These are phyloP conservation scores for Trametes punicea DNA, from an alignment of 768 basidiomycete genomes.

Conservation along the genomic window DNA sequence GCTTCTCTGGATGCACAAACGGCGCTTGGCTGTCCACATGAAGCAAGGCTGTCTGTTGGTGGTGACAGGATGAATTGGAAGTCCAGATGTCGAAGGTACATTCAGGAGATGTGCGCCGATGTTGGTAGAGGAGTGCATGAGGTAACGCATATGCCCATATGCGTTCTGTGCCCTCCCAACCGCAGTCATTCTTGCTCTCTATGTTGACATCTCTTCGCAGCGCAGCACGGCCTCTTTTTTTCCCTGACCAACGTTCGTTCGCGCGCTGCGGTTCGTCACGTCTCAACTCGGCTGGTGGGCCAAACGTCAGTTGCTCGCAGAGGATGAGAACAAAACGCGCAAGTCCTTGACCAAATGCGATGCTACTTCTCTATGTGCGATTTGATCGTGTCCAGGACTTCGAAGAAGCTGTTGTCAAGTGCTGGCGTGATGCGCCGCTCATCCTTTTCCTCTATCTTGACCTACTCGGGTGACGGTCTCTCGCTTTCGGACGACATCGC, in stretches of 20 bases:
- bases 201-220: neutral
- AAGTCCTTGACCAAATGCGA: neutral
- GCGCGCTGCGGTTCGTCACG: neutral
- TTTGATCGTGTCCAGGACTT: neutral
- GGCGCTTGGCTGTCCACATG: no score
- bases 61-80: no score
- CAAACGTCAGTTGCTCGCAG: no score
- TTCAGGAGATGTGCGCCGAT: no score
- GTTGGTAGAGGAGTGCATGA: no score
- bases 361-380: neutral
- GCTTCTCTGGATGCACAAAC: neutral
- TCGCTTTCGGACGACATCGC: neutral
- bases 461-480: neutral
- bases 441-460: neutral
- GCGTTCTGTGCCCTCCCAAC: no score
- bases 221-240: neutral
- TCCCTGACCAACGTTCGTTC: neutral
- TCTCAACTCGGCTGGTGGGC: no score
- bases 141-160: no score
- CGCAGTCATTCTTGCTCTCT: no score
- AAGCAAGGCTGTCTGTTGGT: no score
- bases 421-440: neutral
- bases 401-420: neutral
- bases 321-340: neutral
- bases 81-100: no score